Evolutionary conservation across 306 rosid genomes (phyloP).

Genomic region (Dryas octopetala): DNA sequence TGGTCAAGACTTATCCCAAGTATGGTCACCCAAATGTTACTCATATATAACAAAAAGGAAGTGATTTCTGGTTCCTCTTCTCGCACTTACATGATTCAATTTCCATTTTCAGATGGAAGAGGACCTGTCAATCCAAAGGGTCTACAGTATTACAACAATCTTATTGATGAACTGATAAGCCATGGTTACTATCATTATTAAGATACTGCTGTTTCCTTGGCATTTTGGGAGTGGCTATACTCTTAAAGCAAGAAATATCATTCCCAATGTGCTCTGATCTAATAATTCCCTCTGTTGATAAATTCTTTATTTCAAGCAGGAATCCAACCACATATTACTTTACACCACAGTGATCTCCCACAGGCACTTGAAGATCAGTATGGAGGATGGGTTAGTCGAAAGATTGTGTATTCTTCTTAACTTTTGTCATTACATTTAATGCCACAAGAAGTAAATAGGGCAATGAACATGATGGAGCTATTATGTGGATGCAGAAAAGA

Average conservation of each 20-base stretch:
- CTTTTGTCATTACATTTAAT: neutral
- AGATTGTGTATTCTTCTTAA: slow-evolving; percentile 45
- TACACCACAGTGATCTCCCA: slow-evolving; percentile 58
- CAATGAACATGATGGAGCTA: too few relatives aligned
- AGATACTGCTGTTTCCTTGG: neutral
- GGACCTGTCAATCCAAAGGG: slow-evolving; percentile 76
- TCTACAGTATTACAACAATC: slow-evolving; percentile 67
- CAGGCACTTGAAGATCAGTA: slow-evolving; percentile 78
- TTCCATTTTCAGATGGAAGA: slow-evolving; percentile 50
- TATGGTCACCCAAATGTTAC: slow-evolving; percentile 15
- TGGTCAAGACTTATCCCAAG: slow-evolving; percentile 90
- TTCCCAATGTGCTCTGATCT: too few relatives aligned
- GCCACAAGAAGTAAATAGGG: neutral
- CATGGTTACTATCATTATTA: slow-evolving; percentile 36
- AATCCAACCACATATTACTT: slow-evolving; percentile 71
- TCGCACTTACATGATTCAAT: too few relatives aligned
- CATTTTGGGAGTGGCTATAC: neutral
- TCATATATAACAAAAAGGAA: too few relatives aligned
- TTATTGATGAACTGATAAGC: slow-evolving; percentile 54
- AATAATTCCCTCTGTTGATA: neutral
- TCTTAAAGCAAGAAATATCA: too few relatives aligned
- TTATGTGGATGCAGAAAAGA: slow-evolving; percentile 57
- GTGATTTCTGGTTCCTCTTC: too few relatives aligned
- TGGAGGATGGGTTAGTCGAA: slow-evolving; percentile 72
- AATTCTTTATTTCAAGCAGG: slow-evolving; percentile 35